A percentile compares a stretch with the other conserved stretches of the same genome.
Conservation (phyloP, 352 stramenopile species). For the Phytophthora pseudosyringae region DNA sequence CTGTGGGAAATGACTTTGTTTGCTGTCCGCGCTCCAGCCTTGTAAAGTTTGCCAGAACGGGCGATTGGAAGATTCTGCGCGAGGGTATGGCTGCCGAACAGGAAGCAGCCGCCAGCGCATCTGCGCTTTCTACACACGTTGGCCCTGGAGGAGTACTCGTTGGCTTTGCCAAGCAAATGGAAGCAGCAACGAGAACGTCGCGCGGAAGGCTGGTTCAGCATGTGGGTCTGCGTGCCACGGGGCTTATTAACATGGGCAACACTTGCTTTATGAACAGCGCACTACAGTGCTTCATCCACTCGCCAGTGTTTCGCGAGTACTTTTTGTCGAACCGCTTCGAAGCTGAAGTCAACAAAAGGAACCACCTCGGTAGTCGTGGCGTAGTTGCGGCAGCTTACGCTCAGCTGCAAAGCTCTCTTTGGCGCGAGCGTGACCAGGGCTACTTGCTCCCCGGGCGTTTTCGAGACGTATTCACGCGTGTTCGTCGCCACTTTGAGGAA, state of each 20-base stretch:
- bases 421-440: slow-evolving; percentile 57
- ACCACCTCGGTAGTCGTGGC: slow-evolving; percentile 92
- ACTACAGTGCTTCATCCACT: slow-evolving; percentile 95
- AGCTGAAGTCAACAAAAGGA: slow-evolving; percentile 95
- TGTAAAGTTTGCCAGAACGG: slow-evolving; percentile 41
- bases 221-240: slow-evolving; percentile 60
- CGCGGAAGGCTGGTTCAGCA: slow-evolving; percentile 41
- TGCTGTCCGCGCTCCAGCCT: slow-evolving; percentile 39
- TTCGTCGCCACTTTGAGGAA: slow-evolving; percentile 75
- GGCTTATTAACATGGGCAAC: slow-evolving; percentile 86
- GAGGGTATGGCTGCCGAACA: slow-evolving; percentile 39
- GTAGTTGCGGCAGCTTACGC: slow-evolving; percentile 92
- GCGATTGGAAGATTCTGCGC: slow-evolving; percentile 41
- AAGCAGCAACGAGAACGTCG: slow-evolving; percentile 34
- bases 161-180: slow-evolving; percentile 42
- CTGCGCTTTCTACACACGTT: slow-evolving; percentile 18
- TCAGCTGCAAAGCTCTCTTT: slow-evolving; percentile 70
- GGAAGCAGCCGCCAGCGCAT: slow-evolving; percentile 21
- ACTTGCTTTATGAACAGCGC: slow-evolving; percentile 92
- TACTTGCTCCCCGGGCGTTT: slow-evolving; percentile 63
- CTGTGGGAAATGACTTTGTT: slow-evolving; percentile 71
- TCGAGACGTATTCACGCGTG: slow-evolving; percentile 71
- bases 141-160: slow-evolving; percentile 32
- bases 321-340: slow-evolving; percentile 93
- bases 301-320: slow-evolving; percentile 94